Evolutionary conservation across 495 filamentous ascomycete genomes (phyloP), one percentile per base, ranked within the genome.

Genomic region (Podospora appendiculata): DNA sequence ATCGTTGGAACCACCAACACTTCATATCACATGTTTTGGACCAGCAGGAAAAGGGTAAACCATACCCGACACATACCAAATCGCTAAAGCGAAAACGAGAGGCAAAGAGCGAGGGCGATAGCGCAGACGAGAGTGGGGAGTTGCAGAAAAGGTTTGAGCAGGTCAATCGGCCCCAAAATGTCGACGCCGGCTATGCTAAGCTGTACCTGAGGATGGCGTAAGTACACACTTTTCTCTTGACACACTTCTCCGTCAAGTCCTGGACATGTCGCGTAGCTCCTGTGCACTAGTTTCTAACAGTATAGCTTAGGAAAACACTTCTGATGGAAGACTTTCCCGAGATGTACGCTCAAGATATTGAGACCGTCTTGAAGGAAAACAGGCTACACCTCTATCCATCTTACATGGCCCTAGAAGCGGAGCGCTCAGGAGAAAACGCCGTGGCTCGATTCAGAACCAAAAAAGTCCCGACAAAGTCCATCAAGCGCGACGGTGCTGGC

Each of bases 31-130:
- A 45, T 14, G 58, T 74, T 40, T 50, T 75, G 34, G 66, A 73
- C 40, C 47, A 51, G 9, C 57, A 58, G 34, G 70, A 74, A n/a
- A 61, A 57, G 1, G 67, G 62, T 13, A 34, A 42, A 2, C 16
- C 44, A 0, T 76, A 74, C 41, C 71, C 73, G 4, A 65, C 51
- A 38, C 57, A 44, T 40, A n/a, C 33, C 18, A 54, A 16, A 19
- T 41, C 8, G 18, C 57, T 52, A 18, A 74, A 75, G 43, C 63
- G 70, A 9, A 75, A 74, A 56, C 60, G 70, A 34, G 18, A 4
- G 17, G 52, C 58, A 3, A 42, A 51, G 1, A 57, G 60, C 5
- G 19, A 45, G 1, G 46, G 60, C 4, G 56, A 54, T 25, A 5
- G 25, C 25, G 25, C 25, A 25, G 25, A 25, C 25, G 25, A 25